phyloP scores from a whole-genome alignment of 495 filamentous ascomycete genomes.

The Penicillium paxilli region DNA sequence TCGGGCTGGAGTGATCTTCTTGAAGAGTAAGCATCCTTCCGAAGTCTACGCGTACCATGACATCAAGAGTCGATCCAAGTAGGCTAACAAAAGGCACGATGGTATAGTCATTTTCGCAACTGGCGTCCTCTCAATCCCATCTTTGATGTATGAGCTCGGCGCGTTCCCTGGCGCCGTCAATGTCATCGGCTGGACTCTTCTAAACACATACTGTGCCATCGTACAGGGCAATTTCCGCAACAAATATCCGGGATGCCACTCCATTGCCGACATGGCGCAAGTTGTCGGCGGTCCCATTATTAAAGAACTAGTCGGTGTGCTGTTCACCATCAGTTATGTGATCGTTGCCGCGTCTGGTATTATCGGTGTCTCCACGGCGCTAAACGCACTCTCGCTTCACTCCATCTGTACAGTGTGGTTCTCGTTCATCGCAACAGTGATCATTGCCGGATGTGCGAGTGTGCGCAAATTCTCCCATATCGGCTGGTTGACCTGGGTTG shows the following conservation, averaged over 20 bases:
- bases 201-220: slow-evolving; percentile 56
- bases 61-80: background rate
- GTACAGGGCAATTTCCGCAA: slow-evolving; percentile 41
- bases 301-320: slow-evolving; percentile 38
- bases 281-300: slow-evolving; percentile 60
- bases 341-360: slow-evolving; percentile 50
- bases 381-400: slow-evolving; percentile 52
- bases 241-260: slow-evolving; percentile 38
- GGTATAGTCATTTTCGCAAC: slow-evolving; percentile 48
- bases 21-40: slow-evolving; percentile 38
- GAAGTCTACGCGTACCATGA: background rate
- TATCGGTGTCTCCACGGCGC: slow-evolving; percentile 47
- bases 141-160: slow-evolving; percentile 60
- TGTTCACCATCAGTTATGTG: slow-evolving; percentile 50
- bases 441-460: slow-evolving; percentile 56
- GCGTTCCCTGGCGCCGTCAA: slow-evolving; percentile 59
- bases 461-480: slow-evolving; percentile 43
- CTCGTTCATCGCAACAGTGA: slow-evolving; percentile 52
- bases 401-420: slow-evolving; percentile 49
- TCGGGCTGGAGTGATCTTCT: slow-evolving; percentile 56
- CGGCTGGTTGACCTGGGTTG: slow-evolving; percentile 48
- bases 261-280: slow-evolving; percentile 67
- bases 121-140: slow-evolving; percentile 62
- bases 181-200: slow-evolving; percentile 56
- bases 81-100: background rate